Percentiles rank a stretch among this genome's conserved stretches.
These are phyloP conservation scores for Croton laevigatus DNA, from an alignment of 441 rosid genomes.

Conservation along the genomic window DNA sequence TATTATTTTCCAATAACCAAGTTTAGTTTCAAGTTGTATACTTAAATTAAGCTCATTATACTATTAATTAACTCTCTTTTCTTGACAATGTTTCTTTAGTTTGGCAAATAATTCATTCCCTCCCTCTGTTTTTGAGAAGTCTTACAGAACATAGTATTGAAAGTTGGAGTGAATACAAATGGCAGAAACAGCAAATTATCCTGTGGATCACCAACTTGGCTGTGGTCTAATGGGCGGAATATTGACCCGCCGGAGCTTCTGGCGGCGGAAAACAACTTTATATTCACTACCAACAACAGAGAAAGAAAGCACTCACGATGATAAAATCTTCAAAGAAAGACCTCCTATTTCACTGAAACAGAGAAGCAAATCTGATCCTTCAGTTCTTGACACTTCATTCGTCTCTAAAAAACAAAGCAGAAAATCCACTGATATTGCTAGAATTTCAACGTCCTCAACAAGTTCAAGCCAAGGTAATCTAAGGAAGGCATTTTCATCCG, in stretches of 20 bases:
- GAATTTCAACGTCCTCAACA: constrained; percentile 45
- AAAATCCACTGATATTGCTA: constrained; percentile 33
- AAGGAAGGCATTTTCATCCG: constrained; percentile 24
- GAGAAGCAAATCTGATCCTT: constrained; percentile 28
- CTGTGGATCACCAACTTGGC: constrained; percentile 37
- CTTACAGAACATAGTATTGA: neutral
- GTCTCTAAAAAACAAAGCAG: constrained; percentile 22
- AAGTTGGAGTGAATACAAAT: constrained; percentile 9
- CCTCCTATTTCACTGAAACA: constrained; percentile 38
- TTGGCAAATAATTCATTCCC: neutral
- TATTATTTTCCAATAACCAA: neutral
- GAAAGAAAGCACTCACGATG: constrained; percentile 13
- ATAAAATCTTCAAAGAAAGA: constrained; percentile 11
- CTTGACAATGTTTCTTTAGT: neutral
- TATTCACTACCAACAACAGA: constrained; percentile 28
- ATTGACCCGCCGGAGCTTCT: constrained; percentile 41
- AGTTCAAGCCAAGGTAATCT: constrained; percentile 19
- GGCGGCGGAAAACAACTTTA: constrained; percentile 26
- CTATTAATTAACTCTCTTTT: neutral
- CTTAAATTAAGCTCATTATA: constrained; percentile 14
- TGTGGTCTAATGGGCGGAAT: constrained; percentile 61
- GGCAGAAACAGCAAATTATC: constrained; percentile 33
- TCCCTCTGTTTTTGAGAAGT: constrained; percentile 14
- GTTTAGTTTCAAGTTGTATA: neutral
- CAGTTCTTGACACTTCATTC: constrained; percentile 19